A percentile compares a stretch with the other conserved stretches of the same genome.
phyloP scores from a whole-genome alignment of 2,329 filamentous ascomycete genomes.

The Knoxdaviesia capensis region DNA sequence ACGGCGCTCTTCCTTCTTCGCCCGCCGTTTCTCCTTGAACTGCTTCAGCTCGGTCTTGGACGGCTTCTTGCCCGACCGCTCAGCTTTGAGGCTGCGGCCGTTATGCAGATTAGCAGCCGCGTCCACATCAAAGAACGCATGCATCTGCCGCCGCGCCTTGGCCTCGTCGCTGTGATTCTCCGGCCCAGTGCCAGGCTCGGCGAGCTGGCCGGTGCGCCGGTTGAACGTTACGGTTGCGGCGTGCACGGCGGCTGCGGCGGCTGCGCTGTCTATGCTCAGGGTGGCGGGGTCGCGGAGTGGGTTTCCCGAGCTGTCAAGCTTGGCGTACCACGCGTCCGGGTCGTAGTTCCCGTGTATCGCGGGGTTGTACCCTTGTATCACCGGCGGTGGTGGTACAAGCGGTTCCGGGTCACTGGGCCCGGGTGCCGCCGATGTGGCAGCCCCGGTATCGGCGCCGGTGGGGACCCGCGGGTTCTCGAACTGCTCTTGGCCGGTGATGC shows the following conservation, averaged over 20 bases:
- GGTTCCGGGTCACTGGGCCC: constrained; percentile 7
- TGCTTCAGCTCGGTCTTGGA: constrained; percentile 73
- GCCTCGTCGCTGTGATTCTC: constrained; percentile 73
- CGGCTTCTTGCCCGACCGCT: constrained; percentile 68
- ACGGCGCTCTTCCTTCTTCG: constrained; percentile 86
- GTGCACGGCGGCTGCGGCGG: constrained; percentile 23
- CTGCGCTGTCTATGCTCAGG: not conserved
- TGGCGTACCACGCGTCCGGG: constrained; percentile 83
- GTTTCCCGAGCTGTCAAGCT: constrained; percentile 15
- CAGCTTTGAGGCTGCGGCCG: constrained; percentile 76
- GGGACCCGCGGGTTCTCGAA: constrained; percentile 75
- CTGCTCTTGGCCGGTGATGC: constrained; percentile 52
- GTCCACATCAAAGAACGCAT: constrained; percentile 89
- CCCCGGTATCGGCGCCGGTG: constrained; percentile 13
- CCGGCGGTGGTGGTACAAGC: constrained; percentile 12
- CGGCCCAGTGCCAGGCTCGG: constrained; percentile 43
- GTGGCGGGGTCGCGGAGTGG: constrained; percentile 13
- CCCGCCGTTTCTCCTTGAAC: constrained; percentile 75
- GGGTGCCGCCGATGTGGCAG: constrained; percentile 8
- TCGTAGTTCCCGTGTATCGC: constrained; percentile 95
- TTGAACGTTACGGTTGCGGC: constrained; percentile 64
- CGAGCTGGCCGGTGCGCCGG: constrained; percentile 71
- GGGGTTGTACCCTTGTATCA: constrained; percentile 58
- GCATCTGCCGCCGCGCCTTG: constrained; percentile 75
- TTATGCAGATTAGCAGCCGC: constrained; percentile 81